Percentiles rank a stretch among this genome's conserved stretches.
Evolutionary conservation across 2,329 filamentous ascomycete genomes (phyloP).

Genomic region (Emmonsiellopsis sp.): DNA sequence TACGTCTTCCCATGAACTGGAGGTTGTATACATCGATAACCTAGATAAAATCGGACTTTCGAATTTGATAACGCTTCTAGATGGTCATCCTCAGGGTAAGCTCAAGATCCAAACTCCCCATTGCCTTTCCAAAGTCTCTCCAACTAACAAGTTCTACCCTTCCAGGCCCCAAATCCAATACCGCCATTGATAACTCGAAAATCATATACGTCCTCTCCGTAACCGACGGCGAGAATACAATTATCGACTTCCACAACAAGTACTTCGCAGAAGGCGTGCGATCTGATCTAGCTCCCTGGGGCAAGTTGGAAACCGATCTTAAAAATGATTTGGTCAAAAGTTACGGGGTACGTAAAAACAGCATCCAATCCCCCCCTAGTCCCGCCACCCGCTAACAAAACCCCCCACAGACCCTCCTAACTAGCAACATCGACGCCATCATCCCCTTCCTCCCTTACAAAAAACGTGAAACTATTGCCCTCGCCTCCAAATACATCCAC

Average conservation of each 20-base stretch:
- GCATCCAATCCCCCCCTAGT: background rate
- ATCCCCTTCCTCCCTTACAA: constrained; percentile 39
- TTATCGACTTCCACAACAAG: constrained; percentile 1
- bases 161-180: background rate
- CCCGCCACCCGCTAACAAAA: background rate
- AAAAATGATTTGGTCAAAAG: constrained; percentile 6
- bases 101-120: background rate
- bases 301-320: background rate
- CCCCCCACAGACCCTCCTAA: constrained; percentile 26
- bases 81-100: constrained; percentile 5
- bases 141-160: background rate
- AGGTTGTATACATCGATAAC: constrained; percentile 7
- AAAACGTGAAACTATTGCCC: constrained; percentile 29
- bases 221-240: constrained; percentile 15
- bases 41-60: constrained; percentile 29
- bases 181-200: constrained; percentile 16
- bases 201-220: constrained; percentile 34
- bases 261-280: background rate
- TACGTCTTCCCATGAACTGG: background rate
- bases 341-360: constrained; percentile 3
- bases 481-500: constrained; percentile 36
- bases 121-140: constrained; percentile 28
- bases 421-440: constrained; percentile 34
- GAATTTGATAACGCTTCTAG: constrained; percentile 43
- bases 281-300: background rate